phyloP scores from a whole-genome alignment of 2,329 filamentous ascomycete species.

The Tolypocladium tropicale region DNA sequence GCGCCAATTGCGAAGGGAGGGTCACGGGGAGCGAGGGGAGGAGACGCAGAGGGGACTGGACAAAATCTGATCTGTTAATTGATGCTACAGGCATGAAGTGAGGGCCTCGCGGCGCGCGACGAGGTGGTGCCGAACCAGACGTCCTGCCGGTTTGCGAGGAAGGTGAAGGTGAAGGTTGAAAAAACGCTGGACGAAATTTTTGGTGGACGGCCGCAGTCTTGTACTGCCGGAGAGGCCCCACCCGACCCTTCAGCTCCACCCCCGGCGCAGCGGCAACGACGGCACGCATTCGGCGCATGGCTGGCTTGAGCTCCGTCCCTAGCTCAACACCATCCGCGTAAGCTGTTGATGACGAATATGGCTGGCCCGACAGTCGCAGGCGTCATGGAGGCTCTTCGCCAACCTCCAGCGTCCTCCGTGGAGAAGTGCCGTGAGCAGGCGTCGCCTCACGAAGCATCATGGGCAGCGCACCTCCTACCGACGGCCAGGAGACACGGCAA shows the following conservation, averaged over 20 bases:
- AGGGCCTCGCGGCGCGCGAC: not conserved
- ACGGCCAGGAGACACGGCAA: not conserved
- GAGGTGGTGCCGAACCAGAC: not conserved
- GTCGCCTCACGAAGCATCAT: not conserved
- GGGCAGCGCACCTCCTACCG: not conserved
- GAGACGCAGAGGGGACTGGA: not conserved
- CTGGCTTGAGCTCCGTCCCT: not conserved
- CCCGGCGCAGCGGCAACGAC: not conserved
- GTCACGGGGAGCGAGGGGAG: slow-evolving; percentile 7
- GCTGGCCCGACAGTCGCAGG: not conserved
- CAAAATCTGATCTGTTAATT: not conserved
- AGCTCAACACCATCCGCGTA: not conserved
- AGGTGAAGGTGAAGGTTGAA: not conserved
- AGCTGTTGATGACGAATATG: not conserved
- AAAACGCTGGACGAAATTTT: not conserved
- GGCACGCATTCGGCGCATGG: not conserved
- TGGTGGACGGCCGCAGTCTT: not conserved
- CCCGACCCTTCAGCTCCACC: not conserved
- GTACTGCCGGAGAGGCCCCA: not conserved
- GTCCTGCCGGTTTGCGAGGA: not conserved
- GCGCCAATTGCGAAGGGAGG: slow-evolving; percentile 42
- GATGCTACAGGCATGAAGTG: not conserved
- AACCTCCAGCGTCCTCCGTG: not conserved
- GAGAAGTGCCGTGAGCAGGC: not conserved
- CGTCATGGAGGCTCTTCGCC: not conserved